phyloP scores from a whole-genome alignment of 2,329 filamentous ascomycete genomes.

The Calonectria ilicicola region DNA sequence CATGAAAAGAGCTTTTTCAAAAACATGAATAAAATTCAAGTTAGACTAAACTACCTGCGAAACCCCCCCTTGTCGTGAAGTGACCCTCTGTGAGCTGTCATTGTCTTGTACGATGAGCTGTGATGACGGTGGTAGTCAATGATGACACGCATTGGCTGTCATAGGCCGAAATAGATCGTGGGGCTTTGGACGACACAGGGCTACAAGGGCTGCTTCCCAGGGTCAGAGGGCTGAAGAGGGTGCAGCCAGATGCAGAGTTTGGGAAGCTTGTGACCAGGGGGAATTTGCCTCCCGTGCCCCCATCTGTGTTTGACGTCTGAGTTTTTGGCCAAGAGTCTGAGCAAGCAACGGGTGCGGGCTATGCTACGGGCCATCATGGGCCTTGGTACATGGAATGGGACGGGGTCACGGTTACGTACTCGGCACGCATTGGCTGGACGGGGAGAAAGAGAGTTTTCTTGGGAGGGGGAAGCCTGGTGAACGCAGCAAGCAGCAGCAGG shows the following conservation, averaged over 20 bases:
- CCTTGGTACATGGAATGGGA: neutral
- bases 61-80: constrained; percentile 1
- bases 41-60: constrained; percentile 11
- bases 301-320: neutral
- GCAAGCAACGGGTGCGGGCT: neutral
- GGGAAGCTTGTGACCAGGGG: constrained; percentile 10
- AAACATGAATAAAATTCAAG: constrained; percentile 45
- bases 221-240: neutral
- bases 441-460: neutral
- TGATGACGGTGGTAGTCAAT: neutral
- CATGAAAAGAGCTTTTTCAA: constrained; percentile 35
- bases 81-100: constrained; percentile 28
- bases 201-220: neutral
- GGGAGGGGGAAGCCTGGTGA: neutral
- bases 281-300: constrained; percentile 1
- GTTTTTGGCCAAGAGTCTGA: neutral
- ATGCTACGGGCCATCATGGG: too few relatives aligned
- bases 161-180: constrained; percentile 3
- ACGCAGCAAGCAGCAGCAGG: neutral
- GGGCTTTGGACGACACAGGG: neutral
- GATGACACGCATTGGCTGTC: constrained; percentile 20
- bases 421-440: constrained; percentile 1
- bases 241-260: constrained; percentile 4
- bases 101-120: constrained; percentile 15
- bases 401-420: neutral